Conservation (phyloP, 305 asterid species). For the Fraxinus paxiana region DNA sequence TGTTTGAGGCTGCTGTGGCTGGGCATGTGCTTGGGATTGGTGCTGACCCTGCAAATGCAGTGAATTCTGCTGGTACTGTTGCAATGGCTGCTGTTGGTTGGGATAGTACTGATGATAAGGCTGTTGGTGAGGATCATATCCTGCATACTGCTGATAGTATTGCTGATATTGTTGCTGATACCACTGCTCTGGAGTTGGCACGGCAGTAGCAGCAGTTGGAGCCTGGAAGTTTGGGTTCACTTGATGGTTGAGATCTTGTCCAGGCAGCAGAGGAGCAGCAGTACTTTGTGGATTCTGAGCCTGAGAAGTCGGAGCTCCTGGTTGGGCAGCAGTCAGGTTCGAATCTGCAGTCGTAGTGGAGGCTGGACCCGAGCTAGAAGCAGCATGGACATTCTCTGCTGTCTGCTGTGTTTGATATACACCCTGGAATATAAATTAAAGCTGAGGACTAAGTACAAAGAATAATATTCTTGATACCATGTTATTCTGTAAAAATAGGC, state of each 20-base stretch:
- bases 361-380: slow-evolving; percentile 39
- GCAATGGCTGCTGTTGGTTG: slow-evolving; percentile 54
- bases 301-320: slow-evolving; percentile 49
- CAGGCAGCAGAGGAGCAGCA: slow-evolving; percentile 45
- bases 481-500: background rate
- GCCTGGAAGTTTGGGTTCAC: slow-evolving; percentile 46
- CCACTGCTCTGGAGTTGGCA: slow-evolving; percentile 70
- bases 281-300: slow-evolving; percentile 46
- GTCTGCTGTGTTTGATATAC: slow-evolving; percentile 61
- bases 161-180: slow-evolving; percentile 86
- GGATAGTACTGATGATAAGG: slow-evolving; percentile 59
- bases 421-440: slow-evolving; percentile 40
- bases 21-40: slow-evolving; percentile 48
- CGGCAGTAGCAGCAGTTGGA: slow-evolving; percentile 36
- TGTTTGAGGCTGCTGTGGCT: slow-evolving; percentile 36
- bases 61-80: slow-evolving; percentile 56
- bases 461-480: background rate
- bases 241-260: slow-evolving; percentile 47
- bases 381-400: slow-evolving; percentile 32
- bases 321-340: slow-evolving; percentile 40
- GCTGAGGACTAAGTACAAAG: background rate
- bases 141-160: slow-evolving; percentile 76
- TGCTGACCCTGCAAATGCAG: slow-evolving; percentile 44
- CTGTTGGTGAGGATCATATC: slow-evolving; percentile 73
- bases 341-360: slow-evolving; percentile 37